phyloP scores from a whole-genome alignment of 2,329 filamentous ascomycete species.

The Paecilomyces variotii region DNA sequence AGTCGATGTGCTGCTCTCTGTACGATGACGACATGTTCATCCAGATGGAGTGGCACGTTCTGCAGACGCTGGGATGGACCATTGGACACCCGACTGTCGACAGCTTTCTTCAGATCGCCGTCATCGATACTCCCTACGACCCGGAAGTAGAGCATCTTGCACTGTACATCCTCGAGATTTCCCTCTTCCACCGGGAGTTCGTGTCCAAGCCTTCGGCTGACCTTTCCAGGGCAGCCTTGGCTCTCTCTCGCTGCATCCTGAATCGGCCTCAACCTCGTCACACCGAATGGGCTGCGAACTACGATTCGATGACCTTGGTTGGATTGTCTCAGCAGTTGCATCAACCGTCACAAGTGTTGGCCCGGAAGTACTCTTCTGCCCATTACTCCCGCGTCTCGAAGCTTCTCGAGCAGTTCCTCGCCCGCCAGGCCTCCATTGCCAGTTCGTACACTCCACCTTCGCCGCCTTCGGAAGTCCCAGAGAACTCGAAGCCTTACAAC shows the following conservation, averaged over 20 bases:
- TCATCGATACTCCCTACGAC: slow-evolving; percentile 67
- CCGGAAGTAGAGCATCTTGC: slow-evolving; percentile 91
- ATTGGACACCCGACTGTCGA: slow-evolving; percentile 95
- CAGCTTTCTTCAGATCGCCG: slow-evolving; percentile 80
- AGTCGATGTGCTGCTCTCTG: slow-evolving; percentile 97
- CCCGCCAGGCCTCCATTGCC: slow-evolving; percentile 51
- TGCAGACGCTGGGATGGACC: slow-evolving; percentile 94
- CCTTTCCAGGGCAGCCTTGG: slow-evolving; percentile 80
- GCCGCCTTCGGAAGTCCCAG: slow-evolving; percentile 30
- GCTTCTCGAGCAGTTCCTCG: slow-evolving; percentile 59
- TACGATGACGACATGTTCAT: slow-evolving; percentile 99
- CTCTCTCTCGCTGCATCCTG: slow-evolving; percentile 78
- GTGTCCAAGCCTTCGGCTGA: slow-evolving; percentile 86
- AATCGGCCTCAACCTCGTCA: slow-evolving; percentile 68
- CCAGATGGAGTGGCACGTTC: slow-evolving; percentile 99
- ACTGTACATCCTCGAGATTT: slow-evolving; percentile 88
- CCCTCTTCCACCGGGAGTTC: slow-evolving; percentile 93
- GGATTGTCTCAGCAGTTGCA: slow-evolving; percentile 58
- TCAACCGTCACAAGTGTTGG: slow-evolving; percentile 59
- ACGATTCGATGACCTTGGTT: slow-evolving; percentile 46
- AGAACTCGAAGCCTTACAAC: slow-evolving; percentile 32
- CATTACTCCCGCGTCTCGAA: slow-evolving; percentile 58
- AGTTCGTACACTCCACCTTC: slow-evolving; percentile 34
- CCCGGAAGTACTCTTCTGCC: slow-evolving; percentile 60
- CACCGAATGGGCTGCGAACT: slow-evolving; percentile 61